Evolutionary conservation across 192 early-diverging fungal species (phyloP).

Genomic region (Coemansia sp.): DNA sequence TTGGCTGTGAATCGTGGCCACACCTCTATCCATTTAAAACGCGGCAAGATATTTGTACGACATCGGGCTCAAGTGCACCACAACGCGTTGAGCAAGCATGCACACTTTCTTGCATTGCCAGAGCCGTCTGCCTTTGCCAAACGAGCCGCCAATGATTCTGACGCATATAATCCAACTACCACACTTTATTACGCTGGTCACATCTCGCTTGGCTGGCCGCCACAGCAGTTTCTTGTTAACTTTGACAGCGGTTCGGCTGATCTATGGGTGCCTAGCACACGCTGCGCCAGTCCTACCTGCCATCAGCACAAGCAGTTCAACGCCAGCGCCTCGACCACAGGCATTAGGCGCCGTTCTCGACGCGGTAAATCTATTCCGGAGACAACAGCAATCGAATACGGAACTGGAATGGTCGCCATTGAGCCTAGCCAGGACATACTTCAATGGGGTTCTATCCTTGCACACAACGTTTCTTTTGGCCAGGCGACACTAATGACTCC

Average conservation of each 20-base stretch:
- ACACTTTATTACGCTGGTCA: slow-evolving; percentile 64
- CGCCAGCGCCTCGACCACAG: slow-evolving; percentile 2
- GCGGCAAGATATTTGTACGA: slow-evolving; percentile 45
- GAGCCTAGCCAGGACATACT: slow-evolving; percentile 34
- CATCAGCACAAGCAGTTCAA: slow-evolving; percentile 27
- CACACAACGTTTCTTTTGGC: slow-evolving; percentile 42
- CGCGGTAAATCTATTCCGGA: neutral
- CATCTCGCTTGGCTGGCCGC: slow-evolving; percentile 62
- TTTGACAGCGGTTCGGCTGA: slow-evolving; percentile 71
- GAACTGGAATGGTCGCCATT: slow-evolving; percentile 46
- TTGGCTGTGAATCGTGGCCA: slow-evolving; percentile 12
- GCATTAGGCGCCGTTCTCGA: neutral
- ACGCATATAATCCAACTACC: slow-evolving; percentile 37
- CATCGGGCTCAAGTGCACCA: slow-evolving; percentile 25
- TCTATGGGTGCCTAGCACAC: slow-evolving; percentile 66
- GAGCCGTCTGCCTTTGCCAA: neutral
- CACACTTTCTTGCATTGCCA: slow-evolving; percentile 14
- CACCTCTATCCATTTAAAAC: slow-evolving; percentile 31
- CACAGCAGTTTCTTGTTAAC: slow-evolving; percentile 64
- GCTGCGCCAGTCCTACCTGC: slow-evolving; percentile 33
- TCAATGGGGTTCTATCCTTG: slow-evolving; percentile 30
- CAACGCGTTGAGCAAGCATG: slow-evolving; percentile 28
- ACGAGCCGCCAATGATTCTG: neutral
- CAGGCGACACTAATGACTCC: slow-evolving; percentile 39
- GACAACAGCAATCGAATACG: slow-evolving; percentile 30